phyloP scores from a whole-genome alignment of 345 rosid species.

The Moricandia moricandioides region DNA sequence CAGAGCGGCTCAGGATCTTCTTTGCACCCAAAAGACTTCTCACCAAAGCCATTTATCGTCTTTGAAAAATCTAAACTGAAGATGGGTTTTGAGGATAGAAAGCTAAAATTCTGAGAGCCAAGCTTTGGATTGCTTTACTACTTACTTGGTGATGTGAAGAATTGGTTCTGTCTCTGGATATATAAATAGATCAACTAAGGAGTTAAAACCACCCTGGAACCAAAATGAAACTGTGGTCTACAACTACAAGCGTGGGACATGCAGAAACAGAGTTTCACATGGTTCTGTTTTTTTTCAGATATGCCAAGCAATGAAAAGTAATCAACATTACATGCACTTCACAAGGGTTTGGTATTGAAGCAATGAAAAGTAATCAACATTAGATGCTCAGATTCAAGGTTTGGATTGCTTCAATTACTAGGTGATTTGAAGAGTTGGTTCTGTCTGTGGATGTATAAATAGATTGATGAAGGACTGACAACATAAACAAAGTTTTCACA shows the following conservation, averaged over 20 bases:
- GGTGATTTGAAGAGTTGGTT: constrained; percentile 6
- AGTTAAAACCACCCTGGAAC: background rate
- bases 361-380: too few species aligned
- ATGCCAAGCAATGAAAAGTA: constrained; percentile 5
- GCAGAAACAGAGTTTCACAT: background rate
- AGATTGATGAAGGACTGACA: constrained; percentile 1
- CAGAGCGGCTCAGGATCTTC: too few species aligned
- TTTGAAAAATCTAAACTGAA: background rate
- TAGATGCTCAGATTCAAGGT: background rate
- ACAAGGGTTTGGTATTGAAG: constrained; percentile 25
- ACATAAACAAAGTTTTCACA: background rate
- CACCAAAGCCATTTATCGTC: constrained; percentile 11
- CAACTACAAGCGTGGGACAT: constrained; percentile 25
- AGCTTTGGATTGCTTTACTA: constrained; percentile 21
- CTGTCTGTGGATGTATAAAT: constrained; percentile 9
- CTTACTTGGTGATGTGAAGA: constrained; percentile 22
- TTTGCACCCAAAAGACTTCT: constrained; percentile 18
- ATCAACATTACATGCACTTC: background rate
- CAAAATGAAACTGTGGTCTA: constrained; percentile 9
- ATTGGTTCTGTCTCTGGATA: background rate
- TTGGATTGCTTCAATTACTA: background rate
- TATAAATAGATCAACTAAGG: constrained; percentile 6
- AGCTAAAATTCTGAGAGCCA: background rate
- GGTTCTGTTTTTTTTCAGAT: too few species aligned
- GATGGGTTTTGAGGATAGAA: background rate